A percentile compares a stretch with the other conserved stretches of the same genome.
These are phyloP conservation scores for Podospora bellae-mahoneyi DNA, from an alignment of 495 filamentous ascomycete genomes.

Conservation along the genomic window DNA sequence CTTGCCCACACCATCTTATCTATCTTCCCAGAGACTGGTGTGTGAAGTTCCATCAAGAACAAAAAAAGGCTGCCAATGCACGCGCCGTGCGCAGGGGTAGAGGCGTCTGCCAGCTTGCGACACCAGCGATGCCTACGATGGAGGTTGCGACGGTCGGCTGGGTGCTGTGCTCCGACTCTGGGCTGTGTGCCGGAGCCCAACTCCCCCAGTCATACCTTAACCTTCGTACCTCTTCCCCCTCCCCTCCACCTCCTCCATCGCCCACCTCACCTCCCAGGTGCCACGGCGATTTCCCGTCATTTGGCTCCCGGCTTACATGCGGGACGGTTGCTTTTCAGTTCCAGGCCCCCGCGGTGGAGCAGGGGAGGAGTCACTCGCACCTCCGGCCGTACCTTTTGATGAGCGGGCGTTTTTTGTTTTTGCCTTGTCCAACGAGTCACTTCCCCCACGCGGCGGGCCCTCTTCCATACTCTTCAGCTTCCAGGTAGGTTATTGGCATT, in stretches of 20 bases:
- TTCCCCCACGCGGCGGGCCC: too few species aligned
- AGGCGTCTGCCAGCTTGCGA: background rate
- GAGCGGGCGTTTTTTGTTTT: background rate
- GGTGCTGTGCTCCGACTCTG: background rate
- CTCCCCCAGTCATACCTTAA: background rate
- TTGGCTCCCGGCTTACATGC: conserved; percentile 4
- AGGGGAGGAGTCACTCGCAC: background rate
- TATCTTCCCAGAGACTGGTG: too few species aligned
- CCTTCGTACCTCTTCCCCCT: background rate
- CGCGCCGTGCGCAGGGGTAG: background rate
- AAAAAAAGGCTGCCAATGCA: background rate
- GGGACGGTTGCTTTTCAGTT: background rate
- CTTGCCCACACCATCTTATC: background rate
- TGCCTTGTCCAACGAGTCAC: background rate
- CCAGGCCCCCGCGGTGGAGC: background rate
- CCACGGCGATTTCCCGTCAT: conserved; percentile 7
- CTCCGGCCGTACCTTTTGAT: conserved; percentile 6
- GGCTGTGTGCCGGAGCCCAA: background rate
- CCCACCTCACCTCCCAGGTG: background rate
- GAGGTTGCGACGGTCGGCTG: background rate
- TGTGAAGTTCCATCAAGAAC: background rate
- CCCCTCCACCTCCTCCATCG: too few species aligned
- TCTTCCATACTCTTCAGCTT: too few species aligned
- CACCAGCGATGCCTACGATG: background rate
- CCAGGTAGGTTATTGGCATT: too few species aligned